Base-by-base conservation (phyloP, 169 alveolate genomes). In the Cyclospora cayetanensis region DNA sequence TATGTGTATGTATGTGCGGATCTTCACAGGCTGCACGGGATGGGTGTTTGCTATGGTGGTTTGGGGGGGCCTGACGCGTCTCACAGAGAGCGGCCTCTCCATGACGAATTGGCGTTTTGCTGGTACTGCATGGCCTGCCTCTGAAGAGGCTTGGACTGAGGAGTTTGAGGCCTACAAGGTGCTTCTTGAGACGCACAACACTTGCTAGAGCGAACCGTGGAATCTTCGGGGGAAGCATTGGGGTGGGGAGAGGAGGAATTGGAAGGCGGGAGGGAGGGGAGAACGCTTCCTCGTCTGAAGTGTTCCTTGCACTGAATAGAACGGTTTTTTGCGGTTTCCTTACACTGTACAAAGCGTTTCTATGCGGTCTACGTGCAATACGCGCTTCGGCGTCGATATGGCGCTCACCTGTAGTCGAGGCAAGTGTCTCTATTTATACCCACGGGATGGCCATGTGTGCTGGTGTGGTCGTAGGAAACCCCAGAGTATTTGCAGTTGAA, bases 31-130 rank as follows among this genome's bases (percentile, higher is more conserved):
- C 20, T 66, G 80, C 60, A 29, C 52, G 35, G 83, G 82, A 22
- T 83, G 94, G 41, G 94, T 97, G 18, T 95, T 97, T 76, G 94
- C 94, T 0, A 94, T 97, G 63, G 94, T 97, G 90, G 79, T 95
- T 22, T 76, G 96, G 60, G 99, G 99, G 35, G 99, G 98, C 18
- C 97, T 97, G 92, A 97, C 98, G 27, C 43, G 99, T 46, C 96
- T 97, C 52, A 95, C 97, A 20, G 96, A 95, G 84, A 96, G 98
- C 79, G 99, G 99, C 42, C 95, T 97, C 18, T 97, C 99, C 9
- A 97, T 97, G 98, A 96, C 97, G 0, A 96, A 96, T 80, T 97
- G 99, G 99, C 92, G 95, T 20, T 96, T 97, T 52, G 94, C 91
- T 31, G 98, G 98, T 22, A 92, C 80, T 35, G 85, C 92, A 39